These are phyloP conservation scores for Berkeleyomyces basicola DNA, from an alignment of 2,329 filamentous ascomycete genomes.

Conservation along the genomic window DNA sequence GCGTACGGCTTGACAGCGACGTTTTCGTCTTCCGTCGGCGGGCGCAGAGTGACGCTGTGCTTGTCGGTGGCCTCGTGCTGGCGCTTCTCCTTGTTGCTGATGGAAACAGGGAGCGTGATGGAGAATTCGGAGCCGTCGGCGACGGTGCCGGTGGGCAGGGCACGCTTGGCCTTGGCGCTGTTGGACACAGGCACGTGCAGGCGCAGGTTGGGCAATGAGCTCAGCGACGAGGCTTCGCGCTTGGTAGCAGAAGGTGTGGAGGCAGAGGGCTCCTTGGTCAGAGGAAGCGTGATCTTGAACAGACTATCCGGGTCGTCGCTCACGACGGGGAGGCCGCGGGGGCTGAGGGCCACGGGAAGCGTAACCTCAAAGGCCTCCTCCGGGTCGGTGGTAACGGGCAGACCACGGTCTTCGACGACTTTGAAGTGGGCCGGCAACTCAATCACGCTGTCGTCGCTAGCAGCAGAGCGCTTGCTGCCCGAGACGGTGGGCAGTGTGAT, in stretches of 20 bases:
- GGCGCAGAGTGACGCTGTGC: neutral
- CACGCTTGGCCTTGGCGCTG: neutral
- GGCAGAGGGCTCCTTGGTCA: neutral
- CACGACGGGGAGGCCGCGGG: conserved; percentile 10
- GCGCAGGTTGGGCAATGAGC: neutral
- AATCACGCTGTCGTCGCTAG: neutral
- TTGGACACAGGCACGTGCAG: conserved; percentile 5
- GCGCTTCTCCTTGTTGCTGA: neutral
- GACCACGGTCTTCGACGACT: neutral
- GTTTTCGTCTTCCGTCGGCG: conserved; percentile 1
- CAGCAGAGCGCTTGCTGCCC: neutral
- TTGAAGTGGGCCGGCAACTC: conserved; percentile 5
- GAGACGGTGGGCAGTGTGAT: conserved; percentile 6
- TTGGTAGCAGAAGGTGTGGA: conserved; percentile 1
- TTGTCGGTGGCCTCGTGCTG: conserved; percentile 6
- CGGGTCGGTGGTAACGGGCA: conserved; percentile 6
- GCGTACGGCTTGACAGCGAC: conserved; percentile 5
- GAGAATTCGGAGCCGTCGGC: conserved; percentile 4
- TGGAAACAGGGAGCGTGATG: conserved; percentile 11
- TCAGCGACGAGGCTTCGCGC: conserved; percentile 2
- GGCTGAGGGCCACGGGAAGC: conserved; percentile 10
- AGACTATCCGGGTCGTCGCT: conserved; percentile 9
- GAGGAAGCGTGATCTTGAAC: conserved; percentile 10
- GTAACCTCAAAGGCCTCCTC: conserved; percentile 8
- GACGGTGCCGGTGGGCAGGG: conserved; percentile 5